Evolutionary conservation across 202 grass and related monocot genomes (phyloP).

Genomic region (Carex arenaria): DNA sequence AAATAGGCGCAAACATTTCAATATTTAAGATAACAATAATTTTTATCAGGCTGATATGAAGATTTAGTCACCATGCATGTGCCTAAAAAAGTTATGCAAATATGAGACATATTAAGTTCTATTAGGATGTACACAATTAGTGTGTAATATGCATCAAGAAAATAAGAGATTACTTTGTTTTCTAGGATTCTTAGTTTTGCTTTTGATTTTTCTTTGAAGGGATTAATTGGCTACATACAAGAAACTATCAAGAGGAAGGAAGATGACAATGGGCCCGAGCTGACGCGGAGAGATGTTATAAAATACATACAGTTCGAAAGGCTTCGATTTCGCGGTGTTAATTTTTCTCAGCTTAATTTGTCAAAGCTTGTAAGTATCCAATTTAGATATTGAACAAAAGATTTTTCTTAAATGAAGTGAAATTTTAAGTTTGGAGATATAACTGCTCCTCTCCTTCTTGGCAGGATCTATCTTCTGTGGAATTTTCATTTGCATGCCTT

Average conservation of each 20-base stretch:
- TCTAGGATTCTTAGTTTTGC: neutral
- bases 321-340: constrained; percentile 70
- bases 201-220: constrained; percentile 32
- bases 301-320: constrained; percentile 64
- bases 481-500: constrained; percentile 82
- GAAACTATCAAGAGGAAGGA: constrained; percentile 45
- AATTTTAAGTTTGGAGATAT: neutral
- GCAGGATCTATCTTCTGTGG: constrained; percentile 72
- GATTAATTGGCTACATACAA: constrained; percentile 56
- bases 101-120: neutral
- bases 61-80: neutral
- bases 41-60: neutral
- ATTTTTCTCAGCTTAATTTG: constrained; percentile 81
- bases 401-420: neutral
- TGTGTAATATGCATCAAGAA: neutral
- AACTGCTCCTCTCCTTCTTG: constrained; percentile 8
- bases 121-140: neutral
- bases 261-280: constrained; percentile 36
- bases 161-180: neutral
- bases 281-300: constrained; percentile 80
- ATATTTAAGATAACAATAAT: neutral
- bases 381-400: neutral
- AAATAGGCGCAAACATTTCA: neutral
- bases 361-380: constrained; percentile 74
- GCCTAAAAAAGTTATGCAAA: neutral